A percentile compares a stretch with the other conserved stretches of the same genome.
phyloP scores from a whole-genome alignment of 2,329 filamentous ascomycete genomes.

The Coniella vitis region DNA sequence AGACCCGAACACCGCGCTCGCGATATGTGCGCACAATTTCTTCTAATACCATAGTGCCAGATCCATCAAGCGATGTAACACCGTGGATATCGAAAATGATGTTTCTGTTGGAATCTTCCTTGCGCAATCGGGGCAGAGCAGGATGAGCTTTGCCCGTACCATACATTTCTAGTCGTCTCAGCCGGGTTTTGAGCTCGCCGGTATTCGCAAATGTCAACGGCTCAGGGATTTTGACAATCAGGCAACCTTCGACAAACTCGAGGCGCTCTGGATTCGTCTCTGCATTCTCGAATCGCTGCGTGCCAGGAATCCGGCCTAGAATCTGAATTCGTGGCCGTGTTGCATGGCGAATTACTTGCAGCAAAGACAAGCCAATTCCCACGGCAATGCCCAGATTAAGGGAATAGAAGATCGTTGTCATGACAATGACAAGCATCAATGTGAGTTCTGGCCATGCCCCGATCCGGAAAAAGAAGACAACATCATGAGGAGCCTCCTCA shows the following conservation, averaged over 20 bases:
- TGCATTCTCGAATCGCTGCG: conserved; percentile 78
- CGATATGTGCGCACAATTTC: conserved; percentile 83
- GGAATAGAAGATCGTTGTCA: conserved; percentile 91
- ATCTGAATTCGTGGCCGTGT: conserved; percentile 95
- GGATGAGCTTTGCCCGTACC: conserved; percentile 83
- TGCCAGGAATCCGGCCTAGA: conserved; percentile 79
- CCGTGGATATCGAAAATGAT: conserved; percentile 97
- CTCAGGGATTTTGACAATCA: conserved; percentile 97
- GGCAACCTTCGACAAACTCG: conserved; percentile 83
- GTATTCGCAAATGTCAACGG: conserved; percentile 97
- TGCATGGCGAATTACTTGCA: conserved; percentile 83
- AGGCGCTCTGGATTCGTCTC: conserved; percentile 65
- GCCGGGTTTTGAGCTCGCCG: conserved; percentile 76
- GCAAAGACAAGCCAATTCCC: conserved; percentile 81
- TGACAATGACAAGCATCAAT: conserved; percentile 85
- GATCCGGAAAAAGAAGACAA: conserved; percentile 82
- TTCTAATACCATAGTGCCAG: conserved; percentile 80
- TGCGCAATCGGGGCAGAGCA: conserved; percentile 71
- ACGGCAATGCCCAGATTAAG: conserved; percentile 89
- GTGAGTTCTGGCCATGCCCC: conserved; percentile 78
- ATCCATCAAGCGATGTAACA: conserved; percentile 91
- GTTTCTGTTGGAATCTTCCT: conserved; percentile 78
- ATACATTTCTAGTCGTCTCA: conserved; percentile 80
- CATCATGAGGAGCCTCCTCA: conserved; percentile 90
- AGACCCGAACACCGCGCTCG: conserved; percentile 69